Evolutionary conservation across 192 early-diverging fungal species (phyloP).

Genomic region (Dissophora globulifera): DNA sequence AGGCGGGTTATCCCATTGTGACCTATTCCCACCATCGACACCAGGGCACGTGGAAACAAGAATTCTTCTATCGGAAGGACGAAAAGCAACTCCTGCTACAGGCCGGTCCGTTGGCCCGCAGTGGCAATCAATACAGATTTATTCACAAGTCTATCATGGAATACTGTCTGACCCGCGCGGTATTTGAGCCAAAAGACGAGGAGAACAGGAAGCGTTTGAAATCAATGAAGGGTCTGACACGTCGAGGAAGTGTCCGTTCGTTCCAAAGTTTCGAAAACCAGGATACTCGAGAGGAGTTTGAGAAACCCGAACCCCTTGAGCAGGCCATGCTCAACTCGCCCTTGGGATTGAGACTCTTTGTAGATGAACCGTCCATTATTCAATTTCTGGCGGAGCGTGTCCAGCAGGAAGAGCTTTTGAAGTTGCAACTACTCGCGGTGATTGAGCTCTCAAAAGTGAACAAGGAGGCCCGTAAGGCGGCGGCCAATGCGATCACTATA

Average conservation of each 20-base stretch:
- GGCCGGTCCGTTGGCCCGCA: slow-evolving; percentile 1
- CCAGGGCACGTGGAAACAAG: slow-evolving; percentile 3
- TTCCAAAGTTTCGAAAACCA: background rate
- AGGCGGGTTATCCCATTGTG: slow-evolving; percentile 14
- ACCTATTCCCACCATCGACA: background rate
- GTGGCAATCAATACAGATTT: slow-evolving; percentile 5
- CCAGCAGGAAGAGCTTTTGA: background rate
- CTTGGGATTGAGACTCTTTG: slow-evolving; percentile 4
- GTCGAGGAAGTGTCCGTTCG: background rate
- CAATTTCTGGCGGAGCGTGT: slow-evolving; percentile 15
- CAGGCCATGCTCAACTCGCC: background rate
- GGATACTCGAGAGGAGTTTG: background rate
- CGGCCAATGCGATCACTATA: too few relatives aligned
- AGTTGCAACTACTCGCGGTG: slow-evolving; percentile 1
- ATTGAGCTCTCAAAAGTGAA: slow-evolving; percentile 1
- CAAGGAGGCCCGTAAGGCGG: too few relatives aligned
- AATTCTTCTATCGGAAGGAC: background rate
- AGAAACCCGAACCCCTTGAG: background rate
- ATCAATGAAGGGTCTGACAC: background rate
- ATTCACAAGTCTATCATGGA: slow-evolving; percentile 10
- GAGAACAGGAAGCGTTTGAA: background rate
- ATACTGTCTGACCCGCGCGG: background rate
- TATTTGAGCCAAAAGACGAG: slow-evolving; percentile 6
- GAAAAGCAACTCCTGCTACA: slow-evolving; percentile 9
- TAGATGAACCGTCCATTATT: slow-evolving; percentile 1